phyloP scores from a whole-genome alignment of 441 rosid genomes.

The Isatis lusitanica region DNA sequence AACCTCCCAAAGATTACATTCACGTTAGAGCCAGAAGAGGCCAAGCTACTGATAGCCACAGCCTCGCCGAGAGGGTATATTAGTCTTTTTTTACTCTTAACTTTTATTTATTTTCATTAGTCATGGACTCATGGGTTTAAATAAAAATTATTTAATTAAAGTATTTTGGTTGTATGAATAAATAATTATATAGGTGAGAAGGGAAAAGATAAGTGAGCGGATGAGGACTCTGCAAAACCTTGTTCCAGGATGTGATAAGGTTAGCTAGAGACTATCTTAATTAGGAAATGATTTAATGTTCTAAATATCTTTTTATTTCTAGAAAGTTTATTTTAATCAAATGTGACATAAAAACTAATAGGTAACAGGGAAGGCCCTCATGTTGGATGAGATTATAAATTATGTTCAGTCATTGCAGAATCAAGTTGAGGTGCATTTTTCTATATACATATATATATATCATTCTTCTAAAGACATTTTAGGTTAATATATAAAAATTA shows the following conservation, averaged over 20 bases:
- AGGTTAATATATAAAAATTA: not conserved
- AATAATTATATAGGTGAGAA: conserved; percentile 46
- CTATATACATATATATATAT: not conserved
- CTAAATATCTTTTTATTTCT: not conserved
- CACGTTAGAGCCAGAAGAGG: conserved; percentile 72
- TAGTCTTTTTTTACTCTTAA: conserved; percentile 8
- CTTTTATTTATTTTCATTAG: not conserved
- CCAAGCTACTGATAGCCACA: conserved; percentile 70
- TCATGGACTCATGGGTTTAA: not conserved
- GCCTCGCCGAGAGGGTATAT: conserved; percentile 75
- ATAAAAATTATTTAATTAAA: not conserved
- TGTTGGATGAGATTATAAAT: conserved; percentile 48
- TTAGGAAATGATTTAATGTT: not conserved
- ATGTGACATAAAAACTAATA: conserved; percentile 19
- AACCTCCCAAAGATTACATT: conserved; percentile 62
- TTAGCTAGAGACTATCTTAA: not conserved
- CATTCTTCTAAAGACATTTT: not conserved
- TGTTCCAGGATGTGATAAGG: conserved; percentile 71
- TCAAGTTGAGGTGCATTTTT: conserved; percentile 43
- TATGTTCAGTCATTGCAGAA: conserved; percentile 42
- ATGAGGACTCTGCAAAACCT: conserved; percentile 53
- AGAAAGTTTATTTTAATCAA: not conserved
- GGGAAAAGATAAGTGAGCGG: conserved; percentile 58
- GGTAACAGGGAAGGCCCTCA: conserved; percentile 45
- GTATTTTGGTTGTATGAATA: conserved; percentile 10